These are phyloP conservation scores for Coccomyxa sp. DNA, from an alignment of 139 green algal species.

Conservation along the genomic window DNA sequence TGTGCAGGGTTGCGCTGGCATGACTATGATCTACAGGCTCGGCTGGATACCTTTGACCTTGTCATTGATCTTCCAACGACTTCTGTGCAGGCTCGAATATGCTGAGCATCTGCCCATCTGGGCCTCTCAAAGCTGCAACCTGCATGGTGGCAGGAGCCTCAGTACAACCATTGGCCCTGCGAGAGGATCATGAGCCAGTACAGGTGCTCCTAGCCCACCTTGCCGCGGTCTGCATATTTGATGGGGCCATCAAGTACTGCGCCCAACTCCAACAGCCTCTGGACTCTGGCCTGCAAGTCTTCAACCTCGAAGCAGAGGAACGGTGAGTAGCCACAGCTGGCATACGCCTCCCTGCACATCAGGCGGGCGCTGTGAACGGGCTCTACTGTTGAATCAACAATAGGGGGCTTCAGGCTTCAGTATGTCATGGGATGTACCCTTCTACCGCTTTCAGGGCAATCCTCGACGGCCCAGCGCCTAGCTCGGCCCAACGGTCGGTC, in stretches of 20 bases:
- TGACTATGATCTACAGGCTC: too few species aligned
- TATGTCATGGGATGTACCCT: constrained; percentile 13
- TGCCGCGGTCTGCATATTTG: constrained; percentile 55
- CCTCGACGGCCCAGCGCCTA: constrained; percentile 38
- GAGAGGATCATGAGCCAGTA: neutral
- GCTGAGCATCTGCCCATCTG: constrained; percentile 66
- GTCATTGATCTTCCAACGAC: too few species aligned
- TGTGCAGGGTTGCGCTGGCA: too few species aligned
- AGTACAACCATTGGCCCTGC: neutral
- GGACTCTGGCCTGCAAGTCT: constrained; percentile 62
- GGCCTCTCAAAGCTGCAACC: constrained; percentile 50
- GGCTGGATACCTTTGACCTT: too few species aligned
- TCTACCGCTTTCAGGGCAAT: constrained; percentile 52
- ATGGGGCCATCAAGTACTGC: constrained; percentile 66
- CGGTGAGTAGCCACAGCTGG: constrained; percentile 54
- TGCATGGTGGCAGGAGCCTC: constrained; percentile 9
- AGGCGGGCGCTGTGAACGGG: neutral
- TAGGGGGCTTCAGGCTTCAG: neutral
- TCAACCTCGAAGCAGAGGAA: constrained; percentile 67
- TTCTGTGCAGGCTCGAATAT: constrained; percentile 43
- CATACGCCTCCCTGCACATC: constrained; percentile 52
- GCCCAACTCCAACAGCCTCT: constrained; percentile 50
- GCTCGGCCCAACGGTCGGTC: constrained; percentile 71
- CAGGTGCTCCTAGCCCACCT: constrained; percentile 12
- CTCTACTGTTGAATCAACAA: too few species aligned